Conservation (phyloP, 208 protist species). For the Porcisia deanei region DNA sequence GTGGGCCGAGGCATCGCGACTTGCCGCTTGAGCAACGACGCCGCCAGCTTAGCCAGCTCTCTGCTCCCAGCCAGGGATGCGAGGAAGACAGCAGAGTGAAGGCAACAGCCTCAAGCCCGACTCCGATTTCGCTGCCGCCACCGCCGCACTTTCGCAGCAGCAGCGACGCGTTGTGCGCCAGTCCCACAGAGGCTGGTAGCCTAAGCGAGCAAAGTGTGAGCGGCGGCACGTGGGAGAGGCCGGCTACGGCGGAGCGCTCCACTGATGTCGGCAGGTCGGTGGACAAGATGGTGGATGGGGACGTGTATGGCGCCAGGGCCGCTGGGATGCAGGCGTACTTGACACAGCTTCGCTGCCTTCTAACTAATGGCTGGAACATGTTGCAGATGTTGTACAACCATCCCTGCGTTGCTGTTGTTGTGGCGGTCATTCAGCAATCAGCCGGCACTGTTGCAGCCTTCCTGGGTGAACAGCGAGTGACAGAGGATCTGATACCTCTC, state of each 20-base stretch:
- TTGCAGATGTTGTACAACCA: constrained; percentile 60
- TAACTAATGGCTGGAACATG: constrained; percentile 62
- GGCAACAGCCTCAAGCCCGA: neutral
- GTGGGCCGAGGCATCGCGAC: neutral
- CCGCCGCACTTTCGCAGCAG: neutral
- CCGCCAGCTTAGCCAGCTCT: neutral
- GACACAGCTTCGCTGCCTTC: constrained; percentile 43
- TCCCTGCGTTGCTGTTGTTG: constrained; percentile 33
- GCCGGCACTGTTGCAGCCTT: constrained; percentile 49
- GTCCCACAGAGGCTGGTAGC: neutral
- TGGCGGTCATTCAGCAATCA: constrained; percentile 36
- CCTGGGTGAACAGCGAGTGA: constrained; percentile 60
- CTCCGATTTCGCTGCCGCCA: neutral
- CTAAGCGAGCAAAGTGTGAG: neutral
- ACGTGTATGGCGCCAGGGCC: neutral
- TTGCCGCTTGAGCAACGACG: neutral
- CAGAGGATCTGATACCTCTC: constrained; percentile 71
- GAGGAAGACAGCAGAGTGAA: neutral
- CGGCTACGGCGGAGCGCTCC: neutral
- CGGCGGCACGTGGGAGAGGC: neutral
- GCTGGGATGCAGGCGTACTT: constrained; percentile 30
- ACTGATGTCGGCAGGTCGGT: neutral
- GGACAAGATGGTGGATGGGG: neutral
- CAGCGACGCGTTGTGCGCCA: neutral
- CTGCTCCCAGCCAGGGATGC: neutral